Evolutionary conservation across 495 filamentous ascomycete species (phyloP).

Genomic region (Paragyromitra xinjiangensis): DNA sequence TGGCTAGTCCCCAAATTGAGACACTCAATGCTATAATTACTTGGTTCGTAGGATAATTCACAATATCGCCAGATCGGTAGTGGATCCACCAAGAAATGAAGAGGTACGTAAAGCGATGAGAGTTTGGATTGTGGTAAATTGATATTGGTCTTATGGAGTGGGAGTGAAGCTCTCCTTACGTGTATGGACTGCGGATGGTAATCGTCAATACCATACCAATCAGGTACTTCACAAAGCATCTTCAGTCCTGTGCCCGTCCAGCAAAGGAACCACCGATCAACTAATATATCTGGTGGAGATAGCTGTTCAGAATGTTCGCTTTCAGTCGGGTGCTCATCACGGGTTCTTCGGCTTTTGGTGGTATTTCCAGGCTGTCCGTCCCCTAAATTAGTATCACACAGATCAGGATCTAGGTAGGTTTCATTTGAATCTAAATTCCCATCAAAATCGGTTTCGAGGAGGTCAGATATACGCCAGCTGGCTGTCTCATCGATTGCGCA

Average conservation of each 20-base stretch:
- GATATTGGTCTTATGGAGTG: neutral
- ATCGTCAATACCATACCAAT: constrained; percentile 13
- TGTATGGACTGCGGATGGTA: constrained; percentile 11
- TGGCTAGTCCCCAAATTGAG: no score
- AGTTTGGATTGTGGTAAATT: neutral
- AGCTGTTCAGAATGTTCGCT: neutral
- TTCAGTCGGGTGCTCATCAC: neutral
- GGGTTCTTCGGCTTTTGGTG: no score
- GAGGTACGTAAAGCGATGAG: neutral
- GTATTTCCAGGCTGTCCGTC: neutral
- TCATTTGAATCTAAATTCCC: neutral
- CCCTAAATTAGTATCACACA: neutral
- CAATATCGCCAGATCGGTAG: constrained; percentile 17
- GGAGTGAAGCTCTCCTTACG: neutral
- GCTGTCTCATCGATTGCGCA: constrained; percentile 9
- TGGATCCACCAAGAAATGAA: constrained; percentile 23
- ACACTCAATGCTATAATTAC: constrained; percentile 11
- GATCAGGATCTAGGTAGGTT: neutral
- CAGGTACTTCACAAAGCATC: constrained; percentile 35
- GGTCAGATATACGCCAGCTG: neutral
- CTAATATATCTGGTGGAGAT: neutral
- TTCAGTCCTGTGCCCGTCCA: constrained; percentile 27
- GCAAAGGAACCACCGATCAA: constrained; percentile 41
- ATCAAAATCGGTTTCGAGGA: neutral
- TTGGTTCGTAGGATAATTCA: neutral